Percentiles rank a stretch among this genome's conserved stretches.
These are phyloP conservation scores for Apodospora peruviana DNA, from an alignment of 495 filamentous ascomycete genomes.

Conservation along the genomic window DNA sequence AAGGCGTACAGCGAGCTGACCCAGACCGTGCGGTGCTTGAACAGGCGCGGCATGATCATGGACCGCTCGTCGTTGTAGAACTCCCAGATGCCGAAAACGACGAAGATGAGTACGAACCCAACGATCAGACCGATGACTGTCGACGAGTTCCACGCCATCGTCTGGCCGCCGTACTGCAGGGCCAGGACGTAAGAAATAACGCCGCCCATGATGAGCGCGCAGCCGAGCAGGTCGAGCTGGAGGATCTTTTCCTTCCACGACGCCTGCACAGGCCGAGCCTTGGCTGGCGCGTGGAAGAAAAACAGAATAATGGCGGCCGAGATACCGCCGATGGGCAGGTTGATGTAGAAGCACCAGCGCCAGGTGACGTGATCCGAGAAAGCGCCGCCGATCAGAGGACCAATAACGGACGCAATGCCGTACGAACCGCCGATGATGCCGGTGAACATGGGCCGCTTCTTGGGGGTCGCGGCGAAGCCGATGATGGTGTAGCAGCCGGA, in stretches of 20 bases:
- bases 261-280: conserved; percentile 15
- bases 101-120: conserved; percentile 53
- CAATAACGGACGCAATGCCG: conserved; percentile 39
- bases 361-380: conserved; percentile 29
- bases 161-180: conserved; percentile 74
- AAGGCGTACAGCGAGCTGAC: conserved; percentile 30
- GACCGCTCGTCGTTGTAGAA: conserved; percentile 36
- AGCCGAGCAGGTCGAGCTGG: conserved; percentile 64
- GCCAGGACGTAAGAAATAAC: conserved; percentile 69
- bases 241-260: conserved; percentile 28
- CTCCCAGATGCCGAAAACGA: conserved; percentile 44
- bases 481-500: conserved; percentile 40
- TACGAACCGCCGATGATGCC: conserved; percentile 43
- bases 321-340: conserved; percentile 61
- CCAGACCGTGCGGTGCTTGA: conserved; percentile 37
- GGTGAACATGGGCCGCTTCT: conserved; percentile 42
- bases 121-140: conserved; percentile 67
- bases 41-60: conserved; percentile 40
- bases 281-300: conserved; percentile 25
- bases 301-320: conserved; percentile 53
- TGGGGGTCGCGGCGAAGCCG: conserved; percentile 35
- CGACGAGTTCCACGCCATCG: conserved; percentile 54
- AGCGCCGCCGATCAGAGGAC: conserved; percentile 25
- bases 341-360: conserved; percentile 81
- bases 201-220: conserved; percentile 57